Conservation (phyloP, 176 grass and related monocot species). For the Rhynchospora tenuis region DNA sequence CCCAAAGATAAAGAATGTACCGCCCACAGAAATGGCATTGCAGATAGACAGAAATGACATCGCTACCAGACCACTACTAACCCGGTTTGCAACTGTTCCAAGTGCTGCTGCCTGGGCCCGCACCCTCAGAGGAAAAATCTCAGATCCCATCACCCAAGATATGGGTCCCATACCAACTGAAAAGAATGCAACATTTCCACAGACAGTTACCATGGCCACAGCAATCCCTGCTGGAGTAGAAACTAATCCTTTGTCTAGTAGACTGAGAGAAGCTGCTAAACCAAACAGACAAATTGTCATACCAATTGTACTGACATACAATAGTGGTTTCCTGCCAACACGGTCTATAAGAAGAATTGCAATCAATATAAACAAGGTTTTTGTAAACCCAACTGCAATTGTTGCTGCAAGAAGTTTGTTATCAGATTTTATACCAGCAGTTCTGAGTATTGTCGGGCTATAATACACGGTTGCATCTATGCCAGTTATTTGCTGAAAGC, state of each 20-base stretch:
- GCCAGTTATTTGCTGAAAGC: slow-evolving; percentile 62
- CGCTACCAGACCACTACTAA: slow-evolving; percentile 51
- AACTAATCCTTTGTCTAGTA: slow-evolving; percentile 35
- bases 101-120: slow-evolving; percentile 53
- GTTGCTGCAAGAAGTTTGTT: slow-evolving; percentile 55
- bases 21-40: slow-evolving; percentile 29
- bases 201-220: slow-evolving; percentile 37
- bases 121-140: slow-evolving; percentile 52
- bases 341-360: slow-evolving; percentile 57
- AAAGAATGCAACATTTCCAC: slow-evolving; percentile 65
- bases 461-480: slow-evolving; percentile 72
- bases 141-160: slow-evolving; percentile 55
- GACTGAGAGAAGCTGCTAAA: slow-evolving; percentile 29
- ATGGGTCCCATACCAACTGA: slow-evolving; percentile 63
- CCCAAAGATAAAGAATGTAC: slow-evolving; percentile 48
- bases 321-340: slow-evolving; percentile 46
- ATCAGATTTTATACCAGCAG: slow-evolving; percentile 55
- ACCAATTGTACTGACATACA: slow-evolving; percentile 56
- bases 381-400: slow-evolving; percentile 52
- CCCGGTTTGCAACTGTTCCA: slow-evolving; percentile 43
- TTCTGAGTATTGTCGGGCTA: slow-evolving; percentile 48
- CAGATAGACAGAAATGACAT: slow-evolving; percentile 65
- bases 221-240: slow-evolving; percentile 21
- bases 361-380: slow-evolving; percentile 56
- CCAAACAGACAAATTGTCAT: slow-evolving; percentile 48